Conservation (phyloP, 169 alveolate genomes). For the Perkinsus marinus region DNA sequence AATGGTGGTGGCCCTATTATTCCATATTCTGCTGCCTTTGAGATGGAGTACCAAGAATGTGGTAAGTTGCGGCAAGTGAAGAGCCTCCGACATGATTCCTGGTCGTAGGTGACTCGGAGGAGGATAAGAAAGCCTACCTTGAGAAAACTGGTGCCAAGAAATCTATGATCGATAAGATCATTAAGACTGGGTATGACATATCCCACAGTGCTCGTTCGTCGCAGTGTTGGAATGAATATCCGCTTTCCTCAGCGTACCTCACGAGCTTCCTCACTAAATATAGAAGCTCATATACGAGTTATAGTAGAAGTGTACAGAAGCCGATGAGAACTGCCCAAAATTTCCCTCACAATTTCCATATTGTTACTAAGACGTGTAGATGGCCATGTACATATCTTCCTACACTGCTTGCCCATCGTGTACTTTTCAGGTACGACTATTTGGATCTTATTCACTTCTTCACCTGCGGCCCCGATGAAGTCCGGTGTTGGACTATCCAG, state of each 20-base stretch:
- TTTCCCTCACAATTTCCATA: too few relatives aligned
- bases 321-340: too few relatives aligned
- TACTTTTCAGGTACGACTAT: too few relatives aligned
- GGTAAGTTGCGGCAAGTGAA: not conserved
- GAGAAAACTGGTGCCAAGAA: constrained; percentile 56
- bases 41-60: constrained; percentile 67
- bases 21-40: constrained; percentile 94
- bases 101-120: not conserved
- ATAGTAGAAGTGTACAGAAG: too few relatives aligned
- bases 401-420: too few relatives aligned
- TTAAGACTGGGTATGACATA: constrained; percentile 88
- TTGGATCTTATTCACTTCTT: constrained; percentile 87
- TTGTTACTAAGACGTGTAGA: too few relatives aligned
- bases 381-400: too few relatives aligned
- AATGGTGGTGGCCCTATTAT: constrained; percentile 93
- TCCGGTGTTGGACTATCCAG: constrained; percentile 83
- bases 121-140: constrained; percentile 6
- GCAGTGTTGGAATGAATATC: too few relatives aligned
- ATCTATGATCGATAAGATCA: constrained; percentile 81
- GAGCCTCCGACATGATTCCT: not conserved
- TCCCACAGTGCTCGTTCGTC: too few relatives aligned
- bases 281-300: too few relatives aligned
- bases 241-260: too few relatives aligned
- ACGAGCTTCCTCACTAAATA: too few relatives aligned
- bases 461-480: constrained; percentile 99